Conservation (phyloP, 768 basidiomycete genomes). For the Auricularia sp. region DNA sequence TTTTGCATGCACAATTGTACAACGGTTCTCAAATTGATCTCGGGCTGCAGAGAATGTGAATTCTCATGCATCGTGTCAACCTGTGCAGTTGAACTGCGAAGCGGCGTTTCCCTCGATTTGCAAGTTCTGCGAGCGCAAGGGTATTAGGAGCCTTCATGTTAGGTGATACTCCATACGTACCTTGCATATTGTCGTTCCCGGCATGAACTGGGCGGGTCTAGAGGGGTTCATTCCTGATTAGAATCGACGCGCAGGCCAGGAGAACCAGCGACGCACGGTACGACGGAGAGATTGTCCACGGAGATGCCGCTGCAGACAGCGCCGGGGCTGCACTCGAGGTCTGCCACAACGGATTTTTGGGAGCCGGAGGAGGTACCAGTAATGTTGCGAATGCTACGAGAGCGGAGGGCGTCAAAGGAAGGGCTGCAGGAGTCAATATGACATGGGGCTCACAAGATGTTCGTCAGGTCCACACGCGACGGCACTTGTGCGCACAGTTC, state of each 20-base stretch:
- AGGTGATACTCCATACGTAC: not conserved
- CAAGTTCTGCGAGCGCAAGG: not conserved
- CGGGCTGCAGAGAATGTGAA: no score
- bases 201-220: not conserved
- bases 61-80: not conserved
- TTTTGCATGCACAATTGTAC: no score
- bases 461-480: slow-evolving; percentile 30
- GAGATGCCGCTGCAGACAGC: slow-evolving; percentile 19
- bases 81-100: not conserved
- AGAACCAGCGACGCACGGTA: not conserved
- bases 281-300: slow-evolving; percentile 9
- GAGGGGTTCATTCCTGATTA: not conserved
- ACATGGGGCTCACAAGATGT: slow-evolving; percentile 42
- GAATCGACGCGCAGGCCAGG: not conserved
- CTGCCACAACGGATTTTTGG: slow-evolving; percentile 38
- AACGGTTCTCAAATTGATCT: no score
- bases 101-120: not conserved
- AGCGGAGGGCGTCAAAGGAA: no score
- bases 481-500: slow-evolving; percentile 9
- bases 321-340: slow-evolving; percentile 32
- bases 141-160: not conserved
- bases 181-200: not conserved
- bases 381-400: slow-evolving; percentile 29
- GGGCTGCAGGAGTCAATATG: no score
- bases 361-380: slow-evolving; percentile 45